Base-by-base conservation (phyloP, 2,329 filamentous ascomycete species). In the Ilyonectria destructans region DNA sequence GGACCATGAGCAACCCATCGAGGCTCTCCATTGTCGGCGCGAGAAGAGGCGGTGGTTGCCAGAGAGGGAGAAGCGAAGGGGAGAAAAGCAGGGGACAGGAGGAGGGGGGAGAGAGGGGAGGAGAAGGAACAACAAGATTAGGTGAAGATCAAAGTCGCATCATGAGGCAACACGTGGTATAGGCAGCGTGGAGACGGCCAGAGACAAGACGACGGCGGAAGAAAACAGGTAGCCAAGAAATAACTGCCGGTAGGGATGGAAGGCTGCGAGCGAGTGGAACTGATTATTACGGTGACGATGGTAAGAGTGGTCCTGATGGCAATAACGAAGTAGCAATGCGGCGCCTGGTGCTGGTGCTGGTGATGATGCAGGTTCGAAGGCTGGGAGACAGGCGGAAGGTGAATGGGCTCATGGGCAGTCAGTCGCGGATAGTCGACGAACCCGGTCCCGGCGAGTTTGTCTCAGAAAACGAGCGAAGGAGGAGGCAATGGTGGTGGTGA, bases 1-100 rank as follows among this genome's bases (percentile, higher is more conserved):
- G 86, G 45, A 86, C 82, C 74, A 86, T 76, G 73, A 88, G 80
- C 67, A 83, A 75, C 33, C 86, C 86, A 69, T 87, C 85, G 59
- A 84, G 74, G 66, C 72, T 76, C 43, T 84, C 81, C 80, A 83
- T 83, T 68, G 66, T 74, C 58, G 62, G 60, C 49, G 51, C 37
- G 49, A 59, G 46, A 43, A 40, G 23, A 58, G 19, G 31, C 33
- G 31, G 48, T 29, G 40, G 63, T 43, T 45, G 23, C 31, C 59
- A 19, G 31, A 40, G 33, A 54, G 26, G 56, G 45, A 51, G 51
- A 58, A 45, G 35, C 49, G n/a, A 31, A 21, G 55, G 35, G 31
- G 23, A 35, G 40, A 57, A 4, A 26, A 26, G 26, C 26, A 21
- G 55, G 31, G 31, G 23, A 37, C 35, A 55, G 54, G 52, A 57